Evolutionary conservation across 169 alveolate genomes (phyloP), one percentile per base, ranked within the genome.

Genomic region (Cryptosporidium bovis): DNA sequence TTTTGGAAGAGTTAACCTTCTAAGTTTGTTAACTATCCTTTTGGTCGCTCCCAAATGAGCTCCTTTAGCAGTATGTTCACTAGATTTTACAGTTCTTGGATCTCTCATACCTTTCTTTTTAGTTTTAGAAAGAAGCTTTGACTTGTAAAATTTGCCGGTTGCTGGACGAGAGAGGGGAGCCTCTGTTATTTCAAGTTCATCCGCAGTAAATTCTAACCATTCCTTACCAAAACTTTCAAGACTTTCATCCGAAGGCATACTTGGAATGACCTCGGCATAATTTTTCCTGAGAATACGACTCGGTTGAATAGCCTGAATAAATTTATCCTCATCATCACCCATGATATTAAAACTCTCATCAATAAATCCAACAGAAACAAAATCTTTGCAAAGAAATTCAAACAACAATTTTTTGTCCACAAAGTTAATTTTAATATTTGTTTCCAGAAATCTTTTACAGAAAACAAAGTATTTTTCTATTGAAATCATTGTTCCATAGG

Each of bases 281-380:
- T 10, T 10, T 27, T 55, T 55, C 0, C 36, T 20, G 33, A 55
- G 64, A 40, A 40, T 8, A 8, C 48, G 48, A 40, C 48, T 40
- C 4, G 82, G 82, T n/a, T 4, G 2, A 15, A 24, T 67, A 13
- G 82, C 64, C 1, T 20, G 31, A 1, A 50, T 67, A 48, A 67
- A 67, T 48, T 46, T 31, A 3, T 67, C 44, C 13, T 29, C 16
- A 67, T 31, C 65, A 50, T 7, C 64, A 15, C 82, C 64, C 16
- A 50, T 15, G 1, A 50, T 1, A 31, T 67, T 46, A 12, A 67
- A 36, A 2, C 40, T 67, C 33, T 67, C 82, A 51, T 67, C 82
- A 27, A 67, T 67, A 15, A 67, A 44, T 8, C 82, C 82, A 48
- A 51, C n/a, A 2, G 82, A 67, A 4, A 67, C 5, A 51, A 67